A percentile compares a stretch with the other conserved stretches of the same genome.
These are phyloP conservation scores for Solanum neorickii DNA, from an alignment of 257 asterid species.

Conservation along the genomic window DNA sequence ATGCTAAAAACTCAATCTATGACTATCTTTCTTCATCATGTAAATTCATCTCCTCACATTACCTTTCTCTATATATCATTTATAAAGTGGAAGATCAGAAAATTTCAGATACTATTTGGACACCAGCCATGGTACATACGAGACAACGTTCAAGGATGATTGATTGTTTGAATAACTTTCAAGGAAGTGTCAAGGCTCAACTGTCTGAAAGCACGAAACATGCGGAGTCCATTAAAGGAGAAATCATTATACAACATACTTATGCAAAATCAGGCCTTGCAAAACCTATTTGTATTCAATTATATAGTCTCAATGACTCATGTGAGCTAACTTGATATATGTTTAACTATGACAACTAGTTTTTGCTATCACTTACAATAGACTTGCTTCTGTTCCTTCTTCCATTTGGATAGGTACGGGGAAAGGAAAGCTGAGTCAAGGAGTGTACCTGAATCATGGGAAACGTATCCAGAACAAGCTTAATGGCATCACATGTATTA, in stretches of 20 bases:
- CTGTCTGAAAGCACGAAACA: neutral
- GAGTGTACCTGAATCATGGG: constrained; percentile 13
- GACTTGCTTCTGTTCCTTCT: neutral
- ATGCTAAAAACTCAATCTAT: constrained; percentile 10
- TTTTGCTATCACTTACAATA: neutral
- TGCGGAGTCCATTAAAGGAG: constrained; percentile 9
- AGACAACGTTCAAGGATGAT: constrained; percentile 1
- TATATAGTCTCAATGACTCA: constrained; percentile 24
- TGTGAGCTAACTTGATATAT: constrained; percentile 12
- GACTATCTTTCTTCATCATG: neutral
- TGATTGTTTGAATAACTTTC: constrained; percentile 13
- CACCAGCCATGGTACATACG: neutral
- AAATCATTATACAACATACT: constrained; percentile 17
- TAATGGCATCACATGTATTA: neutral
- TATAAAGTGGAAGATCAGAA: neutral
- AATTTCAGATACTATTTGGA: neutral
- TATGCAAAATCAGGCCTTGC: constrained; percentile 15
- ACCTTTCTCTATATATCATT: neutral
- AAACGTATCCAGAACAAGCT: constrained; percentile 5
- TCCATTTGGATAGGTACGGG: constrained; percentile 6
- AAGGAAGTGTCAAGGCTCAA: constrained; percentile 2
- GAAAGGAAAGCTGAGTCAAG: constrained; percentile 15
- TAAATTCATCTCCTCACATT: neutral
- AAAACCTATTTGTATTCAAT: constrained; percentile 21
- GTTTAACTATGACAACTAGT: neutral